phyloP scores from a whole-genome alignment of 2,329 filamentous ascomycete species.

The Xylaria arbuscula region DNA sequence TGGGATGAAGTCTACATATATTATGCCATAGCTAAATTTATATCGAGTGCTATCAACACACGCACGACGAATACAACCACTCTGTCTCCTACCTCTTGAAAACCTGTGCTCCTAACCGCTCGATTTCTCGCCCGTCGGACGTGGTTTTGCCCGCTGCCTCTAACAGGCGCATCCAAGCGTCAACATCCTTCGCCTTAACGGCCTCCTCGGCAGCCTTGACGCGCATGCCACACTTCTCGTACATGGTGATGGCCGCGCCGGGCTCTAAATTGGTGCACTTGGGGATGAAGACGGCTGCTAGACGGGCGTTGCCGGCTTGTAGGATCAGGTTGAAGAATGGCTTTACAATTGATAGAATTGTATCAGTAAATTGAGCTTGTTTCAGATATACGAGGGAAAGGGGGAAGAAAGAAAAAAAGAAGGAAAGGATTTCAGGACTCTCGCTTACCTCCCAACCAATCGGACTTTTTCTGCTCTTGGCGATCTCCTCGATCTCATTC shows the following conservation, averaged over 20 bases:
- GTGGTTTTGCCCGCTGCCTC: conserved; percentile 77
- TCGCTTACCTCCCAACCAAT: conserved; percentile 92
- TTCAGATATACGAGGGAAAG: background rate
- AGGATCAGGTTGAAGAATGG: conserved; percentile 93
- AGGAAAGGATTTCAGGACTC: background rate
- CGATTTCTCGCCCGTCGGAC: conserved; percentile 79
- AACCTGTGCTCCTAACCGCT: conserved; percentile 74
- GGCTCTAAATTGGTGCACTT: conserved; percentile 81
- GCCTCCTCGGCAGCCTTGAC: conserved; percentile 93
- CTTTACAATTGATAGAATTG: conserved; percentile 53
- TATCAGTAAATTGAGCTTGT: conserved; percentile 4
- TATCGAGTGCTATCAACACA: background rate
- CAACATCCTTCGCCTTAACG: conserved; percentile 80
- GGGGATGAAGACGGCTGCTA: conserved; percentile 84
- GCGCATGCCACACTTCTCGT: conserved; percentile 92
- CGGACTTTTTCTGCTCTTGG: conserved; percentile 82
- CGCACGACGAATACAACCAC: background rate
- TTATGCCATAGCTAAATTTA: conserved; percentile 1
- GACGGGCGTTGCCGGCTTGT: conserved; percentile 87
- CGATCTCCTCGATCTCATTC: conserved; percentile 89
- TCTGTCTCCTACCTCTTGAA: conserved; percentile 61
- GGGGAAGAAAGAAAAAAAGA: background rate
- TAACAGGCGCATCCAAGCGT: conserved; percentile 77
- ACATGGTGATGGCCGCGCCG: conserved; percentile 86
- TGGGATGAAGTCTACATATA: conserved; percentile 16